Percentiles rank a stretch among this genome's conserved stretches.
These are phyloP conservation scores for Agroathelia rolfsii DNA, from an alignment of 1,284 basidiomycete genomes.

Conservation along the genomic window DNA sequence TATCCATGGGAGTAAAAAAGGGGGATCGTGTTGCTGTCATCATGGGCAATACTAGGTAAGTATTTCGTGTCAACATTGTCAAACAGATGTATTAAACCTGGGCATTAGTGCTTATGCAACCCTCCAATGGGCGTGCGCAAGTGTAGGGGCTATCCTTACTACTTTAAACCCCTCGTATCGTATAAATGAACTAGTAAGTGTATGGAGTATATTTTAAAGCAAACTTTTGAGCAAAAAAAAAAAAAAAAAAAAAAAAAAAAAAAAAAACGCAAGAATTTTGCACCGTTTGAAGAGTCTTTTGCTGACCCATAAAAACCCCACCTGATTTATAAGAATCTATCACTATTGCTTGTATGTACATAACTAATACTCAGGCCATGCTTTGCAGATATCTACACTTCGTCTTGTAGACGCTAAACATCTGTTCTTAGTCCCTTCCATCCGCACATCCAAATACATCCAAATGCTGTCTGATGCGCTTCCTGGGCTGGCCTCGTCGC, in stretches of 20 bases:
- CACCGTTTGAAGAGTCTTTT: too few relatives aligned
- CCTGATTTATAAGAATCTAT: too few relatives aligned
- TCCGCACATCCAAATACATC: constrained; percentile 14
- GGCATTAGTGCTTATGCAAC: constrained; percentile 63
- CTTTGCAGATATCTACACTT: constrained; percentile 14
- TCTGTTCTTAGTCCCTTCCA: constrained; percentile 20
- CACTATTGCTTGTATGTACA: too few relatives aligned
- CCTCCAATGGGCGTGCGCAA: constrained; percentile 77
- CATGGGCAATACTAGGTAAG: constrained; percentile 75
- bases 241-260: too few relatives aligned
- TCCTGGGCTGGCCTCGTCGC: constrained; percentile 14
- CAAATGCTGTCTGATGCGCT: constrained; percentile 15
- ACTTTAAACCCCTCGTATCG: constrained; percentile 26
- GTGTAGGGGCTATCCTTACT: constrained; percentile 33
- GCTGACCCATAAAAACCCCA: too few relatives aligned
- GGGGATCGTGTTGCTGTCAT: constrained; percentile 76
- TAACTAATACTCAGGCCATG: neutral
- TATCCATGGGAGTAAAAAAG: constrained; percentile 60
- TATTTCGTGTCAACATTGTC: constrained; percentile 3
- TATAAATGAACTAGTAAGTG: constrained; percentile 20
- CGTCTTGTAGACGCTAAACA: constrained; percentile 19
- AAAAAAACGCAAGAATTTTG: too few relatives aligned
- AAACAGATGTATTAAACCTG: neutral
- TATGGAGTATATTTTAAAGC: too few relatives aligned
- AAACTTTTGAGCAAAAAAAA: too few relatives aligned